A percentile compares a stretch with the other conserved stretches of the same genome.
Evolutionary conservation across 2,329 filamentous ascomycete genomes (phyloP).

Genomic region (Bipolaris zeicola): DNA sequence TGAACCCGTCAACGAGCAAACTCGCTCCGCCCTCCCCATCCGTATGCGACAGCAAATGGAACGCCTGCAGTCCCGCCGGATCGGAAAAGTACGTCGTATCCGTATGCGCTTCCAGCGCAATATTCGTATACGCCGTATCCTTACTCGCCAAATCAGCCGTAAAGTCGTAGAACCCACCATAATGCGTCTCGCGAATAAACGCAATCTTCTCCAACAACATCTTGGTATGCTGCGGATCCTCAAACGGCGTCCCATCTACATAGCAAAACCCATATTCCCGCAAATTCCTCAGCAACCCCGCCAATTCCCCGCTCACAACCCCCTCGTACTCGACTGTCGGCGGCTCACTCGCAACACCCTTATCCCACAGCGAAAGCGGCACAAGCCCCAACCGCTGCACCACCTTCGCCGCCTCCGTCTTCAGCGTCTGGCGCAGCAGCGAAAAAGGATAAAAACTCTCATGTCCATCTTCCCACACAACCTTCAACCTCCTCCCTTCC

Average conservation of each 20-base stretch:
- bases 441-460: slow-evolving; percentile 68
- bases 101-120: slow-evolving; percentile 82
- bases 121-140: slow-evolving; percentile 89
- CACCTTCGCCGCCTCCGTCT: slow-evolving; percentile 49
- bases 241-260: slow-evolving; percentile 67
- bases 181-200: slow-evolving; percentile 89
- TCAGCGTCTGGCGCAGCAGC: slow-evolving; percentile 58
- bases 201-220: slow-evolving; percentile 79
- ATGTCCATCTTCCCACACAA: slow-evolving; percentile 64
- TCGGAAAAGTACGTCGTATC: slow-evolving; percentile 97
- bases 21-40: slow-evolving; percentile 73
- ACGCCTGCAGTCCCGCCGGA: slow-evolving; percentile 86
- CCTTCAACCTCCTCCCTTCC: slow-evolving; percentile 16
- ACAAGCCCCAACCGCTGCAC: slow-evolving; percentile 34
- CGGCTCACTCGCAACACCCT: slow-evolving; percentile 43
- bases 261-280: slow-evolving; percentile 76
- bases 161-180: slow-evolving; percentile 86
- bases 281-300: slow-evolving; percentile 65
- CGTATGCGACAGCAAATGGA: slow-evolving; percentile 86
- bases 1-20: slow-evolving; percentile 85
- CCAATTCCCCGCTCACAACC: slow-evolving; percentile 45
- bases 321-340: slow-evolving; percentile 53
- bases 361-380: slow-evolving; percentile 49
- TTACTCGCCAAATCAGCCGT: slow-evolving; percentile 85
- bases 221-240: slow-evolving; percentile 64